Base-by-base conservation (phyloP, 2,329 filamentous ascomycete species). In the Septoria linicola region DNA sequence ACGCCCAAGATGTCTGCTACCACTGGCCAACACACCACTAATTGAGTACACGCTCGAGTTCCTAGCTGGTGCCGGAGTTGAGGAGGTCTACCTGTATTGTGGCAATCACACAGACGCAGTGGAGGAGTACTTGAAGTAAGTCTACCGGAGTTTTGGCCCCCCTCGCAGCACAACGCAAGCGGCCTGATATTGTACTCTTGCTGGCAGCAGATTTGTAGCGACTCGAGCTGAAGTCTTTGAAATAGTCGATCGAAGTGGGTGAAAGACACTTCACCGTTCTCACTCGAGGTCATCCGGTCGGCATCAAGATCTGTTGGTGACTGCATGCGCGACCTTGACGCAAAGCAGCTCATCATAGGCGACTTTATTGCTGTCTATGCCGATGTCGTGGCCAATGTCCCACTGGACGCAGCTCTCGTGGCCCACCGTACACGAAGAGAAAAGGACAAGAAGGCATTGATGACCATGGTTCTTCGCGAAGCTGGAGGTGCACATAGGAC, bases 31-130 rank as follows among this genome's bases (percentile, higher is more conserved):
- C 70, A 91, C 86, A 1, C 92, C 93, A 30, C 78, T 99, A 57
- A 95, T 99, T 73, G 93, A 99, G 71, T 97, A 99, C 70, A 97
- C 92, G 3, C 84, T 97, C 64, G 91, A 97, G 67, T 97, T 96
- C 65, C 83, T 99, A 1, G 90, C 90, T 59, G 92, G 92, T 79
- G 90, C 93, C 52, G 90, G 91, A 51, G 90, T 97, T n/a, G 84
- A 93, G 62, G 89, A 96, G 59, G 87, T 97, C 47, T 95, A 88
- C 68, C 81, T 99, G 52, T 97, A 96, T 74, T 92, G 87, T 63
- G 88, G 89, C 54, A 84, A 89, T 21, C 90, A 96, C 69, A 87
- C 87, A 23, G 86, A 93, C 53, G 83, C 90, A 68, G 81, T 99
- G 49, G 91, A 97, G 73, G 80, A 82, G 59, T 95, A 97, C 69